Conservation (phyloP, 768 basidiomycete species). For the Pleurotus platypus region DNA sequence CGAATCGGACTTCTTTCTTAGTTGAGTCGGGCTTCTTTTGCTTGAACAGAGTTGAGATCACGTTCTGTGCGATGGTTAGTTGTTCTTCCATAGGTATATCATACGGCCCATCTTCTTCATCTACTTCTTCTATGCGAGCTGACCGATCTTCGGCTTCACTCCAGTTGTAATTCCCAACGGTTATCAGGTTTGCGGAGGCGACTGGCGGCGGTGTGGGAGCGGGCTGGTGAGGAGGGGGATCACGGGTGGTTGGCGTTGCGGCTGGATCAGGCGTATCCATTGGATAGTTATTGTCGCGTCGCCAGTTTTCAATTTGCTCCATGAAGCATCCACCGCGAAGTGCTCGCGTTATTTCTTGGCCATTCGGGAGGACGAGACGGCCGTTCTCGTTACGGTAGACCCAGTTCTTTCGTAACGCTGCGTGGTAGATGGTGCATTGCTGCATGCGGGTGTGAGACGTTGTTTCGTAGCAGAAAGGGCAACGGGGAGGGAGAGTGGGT, state of each 20-base stretch:
- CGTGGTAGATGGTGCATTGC: background rate
- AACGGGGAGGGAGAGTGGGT: background rate
- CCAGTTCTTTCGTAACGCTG: background rate
- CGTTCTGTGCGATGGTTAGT: background rate
- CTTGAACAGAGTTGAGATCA: slow-evolving; percentile 2
- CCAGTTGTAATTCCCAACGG: background rate
- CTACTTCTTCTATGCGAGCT: background rate
- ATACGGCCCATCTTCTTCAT: background rate
- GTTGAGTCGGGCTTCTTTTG: background rate
- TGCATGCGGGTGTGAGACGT: background rate
- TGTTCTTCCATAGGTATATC: slow-evolving; percentile 1
- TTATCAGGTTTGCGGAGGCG: background rate
- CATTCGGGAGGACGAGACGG: background rate
- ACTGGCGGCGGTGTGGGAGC: background rate
- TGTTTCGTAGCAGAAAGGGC: slow-evolving; percentile 1
- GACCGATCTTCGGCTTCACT: background rate
- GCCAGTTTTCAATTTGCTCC: slow-evolving; percentile 5
- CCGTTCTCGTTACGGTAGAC: background rate
- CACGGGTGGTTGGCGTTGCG: background rate
- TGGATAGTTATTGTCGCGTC: background rate
- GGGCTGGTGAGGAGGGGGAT: background rate
- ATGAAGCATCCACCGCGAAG: slow-evolving; percentile 1
- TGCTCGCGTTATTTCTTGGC: background rate
- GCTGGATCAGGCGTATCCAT: background rate
- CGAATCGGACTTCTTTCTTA: slow-evolving; percentile 1